These are phyloP conservation scores for Trichoderma sp. DNA, from an alignment of 2,329 filamentous ascomycete genomes.

Conservation along the genomic window DNA sequence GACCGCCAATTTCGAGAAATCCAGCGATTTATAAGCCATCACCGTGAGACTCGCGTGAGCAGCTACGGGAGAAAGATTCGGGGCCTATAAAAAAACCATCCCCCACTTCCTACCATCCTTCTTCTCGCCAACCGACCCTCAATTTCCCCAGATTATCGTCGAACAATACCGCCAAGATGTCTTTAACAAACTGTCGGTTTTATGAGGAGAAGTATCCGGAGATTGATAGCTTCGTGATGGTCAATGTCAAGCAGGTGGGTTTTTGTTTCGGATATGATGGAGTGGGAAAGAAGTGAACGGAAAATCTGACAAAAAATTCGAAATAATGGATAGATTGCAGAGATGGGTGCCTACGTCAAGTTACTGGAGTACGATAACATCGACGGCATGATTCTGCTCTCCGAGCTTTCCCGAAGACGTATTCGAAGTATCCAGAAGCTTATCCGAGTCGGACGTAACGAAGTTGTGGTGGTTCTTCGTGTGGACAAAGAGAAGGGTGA, in stretches of 20 bases:
- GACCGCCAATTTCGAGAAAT: neutral
- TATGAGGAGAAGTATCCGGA: slow-evolving; percentile 94
- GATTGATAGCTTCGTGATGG: slow-evolving; percentile 99
- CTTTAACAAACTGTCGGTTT: slow-evolving; percentile 93
- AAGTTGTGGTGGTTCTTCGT: slow-evolving; percentile 96
- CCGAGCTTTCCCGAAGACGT: slow-evolving; percentile 94
- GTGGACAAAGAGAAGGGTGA: slow-evolving; percentile 98
- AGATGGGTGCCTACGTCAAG: slow-evolving; percentile 99
- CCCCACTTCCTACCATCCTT: slow-evolving; percentile 32
- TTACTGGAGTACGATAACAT: slow-evolving; percentile 99
- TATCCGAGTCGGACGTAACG: slow-evolving; percentile 95
- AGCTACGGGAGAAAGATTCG: slow-evolving; percentile 4
- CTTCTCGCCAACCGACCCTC: slow-evolving; percentile 17
- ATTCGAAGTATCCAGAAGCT: slow-evolving; percentile 99
- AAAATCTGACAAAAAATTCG: slow-evolving; percentile 11
- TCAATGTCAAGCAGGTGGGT: slow-evolving; percentile 94
- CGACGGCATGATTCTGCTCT: slow-evolving; percentile 99
- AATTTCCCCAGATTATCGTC: neutral
- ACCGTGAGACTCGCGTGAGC: slow-evolving; percentile 2
- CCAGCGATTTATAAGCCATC: neutral
- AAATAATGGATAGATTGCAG: slow-evolving; percentile 68
- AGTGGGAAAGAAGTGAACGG: neutral
- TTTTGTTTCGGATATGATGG: neutral
- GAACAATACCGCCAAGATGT: slow-evolving; percentile 65
- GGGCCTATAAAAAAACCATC: slow-evolving; percentile 21